Evolutionary conservation across 2,329 filamentous ascomycete genomes (phyloP), one percentile per base, ranked within the genome.

Genomic region (Epichloe gansuensis): DNA sequence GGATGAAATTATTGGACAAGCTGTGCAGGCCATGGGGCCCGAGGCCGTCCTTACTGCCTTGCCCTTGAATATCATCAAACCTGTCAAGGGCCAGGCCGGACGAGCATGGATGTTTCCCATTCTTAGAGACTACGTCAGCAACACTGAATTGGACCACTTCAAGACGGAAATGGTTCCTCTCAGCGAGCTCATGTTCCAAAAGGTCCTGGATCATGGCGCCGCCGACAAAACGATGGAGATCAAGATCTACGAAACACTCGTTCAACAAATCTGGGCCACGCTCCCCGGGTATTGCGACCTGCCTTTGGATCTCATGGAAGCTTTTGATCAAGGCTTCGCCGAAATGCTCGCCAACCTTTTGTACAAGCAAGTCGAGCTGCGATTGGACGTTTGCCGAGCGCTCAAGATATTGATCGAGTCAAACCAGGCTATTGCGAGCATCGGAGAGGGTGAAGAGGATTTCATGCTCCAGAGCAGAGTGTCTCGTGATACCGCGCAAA

Each of bases 221-320:
- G 82, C 81, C 13, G 87, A 91, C 63, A 96, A 95, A 75, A 93
- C 89, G 0, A 90, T 95, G 78, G 89, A 97, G 66, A 80, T 93
- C 64, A 98, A 98, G 74, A 94, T 98, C 54, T 98, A 93, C 65
- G 91, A 98, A 70, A 97, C 93, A 0, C 74, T 98, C 4, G 88
- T 98, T 8, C 86, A 94, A 59, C 93, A 98, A 64, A 90, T 91
- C 42, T 98, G 93, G 93, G 89, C 88, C 0, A 84, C 87, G 49
- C 76, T 98, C 15, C 91, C 93, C 0, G 93, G 93, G 1, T 98
- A 96, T 71, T 97, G 93, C 66, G 89, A 96, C 64, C 73, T 96
- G 51, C 91, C 93, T 1, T 70, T 95, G 38, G 93, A 98, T 63
- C 64, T 91, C 42, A 71, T 68, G 5, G 74, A 83, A 56, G 76